Evolutionary conservation across 345 rosid genomes (phyloP).

Genomic region (Eucalyptus cloeziana): DNA sequence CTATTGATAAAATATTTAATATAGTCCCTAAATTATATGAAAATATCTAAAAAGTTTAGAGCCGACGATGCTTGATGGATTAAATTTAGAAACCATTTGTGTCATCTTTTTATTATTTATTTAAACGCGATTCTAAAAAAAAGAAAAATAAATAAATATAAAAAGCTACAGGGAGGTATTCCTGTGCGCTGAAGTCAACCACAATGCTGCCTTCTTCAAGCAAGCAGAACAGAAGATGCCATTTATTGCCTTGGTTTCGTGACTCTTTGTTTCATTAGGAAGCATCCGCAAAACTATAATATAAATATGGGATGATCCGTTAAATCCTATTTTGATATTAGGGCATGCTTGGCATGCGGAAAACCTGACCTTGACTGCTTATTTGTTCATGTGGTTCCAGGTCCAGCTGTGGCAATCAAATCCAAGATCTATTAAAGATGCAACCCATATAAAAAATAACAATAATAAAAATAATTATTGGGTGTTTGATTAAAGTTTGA

Average conservation of each 20-base stretch:
- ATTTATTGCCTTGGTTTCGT: background rate
- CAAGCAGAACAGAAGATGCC: background rate
- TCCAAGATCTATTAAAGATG: background rate
- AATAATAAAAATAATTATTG: background rate
- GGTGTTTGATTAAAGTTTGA: background rate
- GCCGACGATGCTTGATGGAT: fast-evolving
- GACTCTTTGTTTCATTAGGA: background rate
- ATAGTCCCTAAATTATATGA: background rate
- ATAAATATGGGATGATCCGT: background rate
- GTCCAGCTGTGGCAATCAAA: background rate
- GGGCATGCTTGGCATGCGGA: background rate
- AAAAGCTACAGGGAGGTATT: background rate
- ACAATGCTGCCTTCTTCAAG: background rate
- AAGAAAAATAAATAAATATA: background rate
- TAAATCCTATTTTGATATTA: background rate
- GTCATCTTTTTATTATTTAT: background rate
- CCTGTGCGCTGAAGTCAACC: background rate
- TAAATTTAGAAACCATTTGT: background rate
- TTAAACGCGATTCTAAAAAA: background rate
- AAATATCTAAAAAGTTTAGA: background rate
- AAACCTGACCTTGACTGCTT: background rate
- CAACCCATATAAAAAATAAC: background rate
- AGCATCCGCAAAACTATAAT: background rate
- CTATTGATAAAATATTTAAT: background rate
- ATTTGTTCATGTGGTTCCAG: background rate